A percentile compares a stretch with the other conserved stretches of the same genome.
These are phyloP conservation scores for Allium fistulosum DNA, from an alignment of 106 monocot genomes.

Conservation along the genomic window DNA sequence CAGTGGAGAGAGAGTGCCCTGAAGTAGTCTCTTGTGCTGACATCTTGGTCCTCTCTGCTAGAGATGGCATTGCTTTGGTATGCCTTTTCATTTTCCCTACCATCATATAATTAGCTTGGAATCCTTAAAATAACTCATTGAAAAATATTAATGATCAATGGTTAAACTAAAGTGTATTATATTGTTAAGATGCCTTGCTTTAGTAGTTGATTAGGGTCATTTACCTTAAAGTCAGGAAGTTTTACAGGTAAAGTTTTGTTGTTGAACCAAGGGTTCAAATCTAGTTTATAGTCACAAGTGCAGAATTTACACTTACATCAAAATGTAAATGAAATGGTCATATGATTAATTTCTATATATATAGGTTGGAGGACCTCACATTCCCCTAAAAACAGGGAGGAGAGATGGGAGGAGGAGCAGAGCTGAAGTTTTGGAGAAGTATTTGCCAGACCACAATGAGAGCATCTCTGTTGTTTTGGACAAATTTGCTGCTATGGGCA, in stretches of 20 bases:
- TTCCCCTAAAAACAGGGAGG: slow-evolving; percentile 71
- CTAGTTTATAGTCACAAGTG: no score
- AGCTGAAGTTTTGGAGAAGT: slow-evolving; percentile 48
- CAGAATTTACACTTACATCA: no score
- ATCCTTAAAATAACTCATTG: not conserved
- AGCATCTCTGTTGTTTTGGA: slow-evolving; percentile 54
- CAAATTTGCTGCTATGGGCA: slow-evolving; percentile 66
- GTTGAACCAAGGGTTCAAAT: no score
- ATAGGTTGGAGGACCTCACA: slow-evolving; percentile 63
- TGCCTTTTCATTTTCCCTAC: not conserved
- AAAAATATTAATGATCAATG: not conserved
- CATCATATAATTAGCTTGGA: not conserved
- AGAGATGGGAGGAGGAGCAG: slow-evolving; percentile 67
- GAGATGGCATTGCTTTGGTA: slow-evolving; percentile 66
- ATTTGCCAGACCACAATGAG: slow-evolving; percentile 79
- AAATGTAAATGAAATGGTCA: not conserved
- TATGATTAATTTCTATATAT: not conserved
- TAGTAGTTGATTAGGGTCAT: no score
- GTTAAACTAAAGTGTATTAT: not conserved
- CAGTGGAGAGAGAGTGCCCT: slow-evolving; percentile 87
- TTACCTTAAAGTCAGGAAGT: no score
- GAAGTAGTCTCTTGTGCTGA: slow-evolving; percentile 73
- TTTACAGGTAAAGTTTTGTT: no score
- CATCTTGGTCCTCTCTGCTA: slow-evolving; percentile 64
- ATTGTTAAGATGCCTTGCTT: not conserved